Percentiles rank a stretch among this genome's conserved stretches.
Evolutionary conservation across 129 eudicot species (phyloP).

Genomic region (Flaveria linearis): DNA sequence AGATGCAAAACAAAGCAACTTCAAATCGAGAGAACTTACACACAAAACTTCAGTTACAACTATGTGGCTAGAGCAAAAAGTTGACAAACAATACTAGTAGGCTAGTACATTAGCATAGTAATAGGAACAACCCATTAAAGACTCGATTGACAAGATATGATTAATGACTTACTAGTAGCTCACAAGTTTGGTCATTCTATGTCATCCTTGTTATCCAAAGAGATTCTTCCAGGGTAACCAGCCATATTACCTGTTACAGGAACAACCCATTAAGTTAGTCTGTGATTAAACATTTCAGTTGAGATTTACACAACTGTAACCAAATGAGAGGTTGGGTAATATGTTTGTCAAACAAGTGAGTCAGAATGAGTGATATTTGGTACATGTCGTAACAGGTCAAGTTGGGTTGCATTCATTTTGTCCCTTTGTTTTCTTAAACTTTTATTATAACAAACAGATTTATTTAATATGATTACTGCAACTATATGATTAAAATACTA

Average conservation of each 20-base stretch:
- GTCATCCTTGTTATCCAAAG: background rate
- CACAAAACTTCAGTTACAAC: background rate
- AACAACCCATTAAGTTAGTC: background rate
- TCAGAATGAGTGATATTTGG: background rate
- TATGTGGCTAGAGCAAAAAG: background rate
- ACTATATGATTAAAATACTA: background rate
- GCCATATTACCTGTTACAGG: slow-evolving; percentile 1
- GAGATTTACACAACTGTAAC: background rate
- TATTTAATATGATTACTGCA: background rate
- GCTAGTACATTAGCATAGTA: slow-evolving; percentile 2
- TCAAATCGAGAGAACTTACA: background rate
- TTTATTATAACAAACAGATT: background rate
- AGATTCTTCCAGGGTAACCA: background rate
- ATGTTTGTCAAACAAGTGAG: background rate
- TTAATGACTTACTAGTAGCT: background rate
- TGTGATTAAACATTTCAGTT: background rate
- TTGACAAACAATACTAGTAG: background rate
- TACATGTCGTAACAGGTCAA: background rate
- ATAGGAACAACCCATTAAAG: background rate
- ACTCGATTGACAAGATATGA: background rate
- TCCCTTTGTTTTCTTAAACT: background rate
- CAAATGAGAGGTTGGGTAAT: background rate
- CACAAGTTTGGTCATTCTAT: background rate
- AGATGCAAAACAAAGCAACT: background rate
- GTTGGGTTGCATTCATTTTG: background rate